A percentile compares a stretch with the other conserved stretches of the same genome.
Evolutionary conservation across 306 rosid genomes (phyloP).

Genomic region (Gynostemma pentaphyllum): DNA sequence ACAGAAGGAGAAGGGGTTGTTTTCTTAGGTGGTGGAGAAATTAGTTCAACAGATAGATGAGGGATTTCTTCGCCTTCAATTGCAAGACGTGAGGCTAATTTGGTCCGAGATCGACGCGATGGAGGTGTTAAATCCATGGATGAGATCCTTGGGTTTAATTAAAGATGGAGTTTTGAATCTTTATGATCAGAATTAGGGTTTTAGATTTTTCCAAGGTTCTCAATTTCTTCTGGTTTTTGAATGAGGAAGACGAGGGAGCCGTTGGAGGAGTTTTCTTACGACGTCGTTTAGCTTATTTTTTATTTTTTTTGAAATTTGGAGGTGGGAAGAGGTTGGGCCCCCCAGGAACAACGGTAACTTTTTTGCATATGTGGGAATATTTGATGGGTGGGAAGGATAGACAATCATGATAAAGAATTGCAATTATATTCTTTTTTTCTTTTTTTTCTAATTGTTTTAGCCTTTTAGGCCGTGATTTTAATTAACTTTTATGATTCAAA

Average conservation of each 20-base stretch:
- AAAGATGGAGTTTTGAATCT: neutral
- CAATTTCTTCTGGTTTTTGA: neutral
- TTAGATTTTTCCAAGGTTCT: neutral
- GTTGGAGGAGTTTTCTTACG: neutral
- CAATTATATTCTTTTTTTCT: no score
- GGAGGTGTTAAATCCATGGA: constrained; percentile 44
- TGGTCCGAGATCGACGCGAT: constrained; percentile 23
- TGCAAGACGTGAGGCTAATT: constrained; percentile 28
- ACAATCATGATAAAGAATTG: no score
- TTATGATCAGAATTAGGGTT: neutral
- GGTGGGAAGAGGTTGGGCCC: neutral
- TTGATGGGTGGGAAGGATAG: neutral
- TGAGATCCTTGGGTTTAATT: neutral
- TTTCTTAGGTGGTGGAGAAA: constrained; percentile 25
- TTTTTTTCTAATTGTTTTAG: neutral
- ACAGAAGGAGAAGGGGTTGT: constrained; percentile 28
- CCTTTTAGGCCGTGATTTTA: no score
- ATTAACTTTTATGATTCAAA: no score
- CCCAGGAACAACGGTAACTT: neutral
- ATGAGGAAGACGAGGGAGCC: neutral
- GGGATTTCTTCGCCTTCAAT: constrained; percentile 17
- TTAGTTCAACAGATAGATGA: constrained; percentile 27
- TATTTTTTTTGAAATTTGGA: neutral
- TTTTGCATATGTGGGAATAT: no score
- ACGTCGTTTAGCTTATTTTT: neutral